These are phyloP conservation scores for Aspergillus diversus DNA, from an alignment of 495 filamentous ascomycete genomes.

Conservation along the genomic window DNA sequence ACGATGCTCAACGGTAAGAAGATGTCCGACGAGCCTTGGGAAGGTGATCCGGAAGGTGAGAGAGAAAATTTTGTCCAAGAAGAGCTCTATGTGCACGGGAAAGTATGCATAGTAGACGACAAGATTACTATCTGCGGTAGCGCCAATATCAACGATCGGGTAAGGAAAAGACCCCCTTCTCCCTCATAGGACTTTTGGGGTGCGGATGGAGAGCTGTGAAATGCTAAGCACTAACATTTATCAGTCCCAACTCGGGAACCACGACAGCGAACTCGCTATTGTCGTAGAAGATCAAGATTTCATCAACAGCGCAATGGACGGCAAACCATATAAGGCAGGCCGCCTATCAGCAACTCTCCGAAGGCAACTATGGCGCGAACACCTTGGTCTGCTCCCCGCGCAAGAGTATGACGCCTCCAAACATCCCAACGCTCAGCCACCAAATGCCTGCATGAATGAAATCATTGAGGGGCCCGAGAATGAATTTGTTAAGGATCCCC, in stretches of 20 bases:
- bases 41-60: constrained; percentile 71
- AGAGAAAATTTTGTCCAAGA: constrained; percentile 90
- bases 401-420: constrained; percentile 71
- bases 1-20: constrained; percentile 75
- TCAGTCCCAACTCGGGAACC: constrained; percentile 79
- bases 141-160: constrained; percentile 90
- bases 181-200: too few relatives aligned
- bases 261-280: constrained; percentile 91
- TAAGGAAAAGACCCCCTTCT: constrained; percentile 29
- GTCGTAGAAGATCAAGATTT: constrained; percentile 84
- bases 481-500: constrained; percentile 79
- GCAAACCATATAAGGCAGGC: constrained; percentile 71
- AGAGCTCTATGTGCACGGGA: constrained; percentile 91
- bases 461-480: constrained; percentile 65
- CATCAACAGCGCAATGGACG: constrained; percentile 79
- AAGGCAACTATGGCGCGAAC: constrained; percentile 88
- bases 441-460: constrained; percentile 73
- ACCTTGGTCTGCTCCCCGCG: constrained; percentile 79
- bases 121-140: constrained; percentile 80
- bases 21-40: constrained; percentile 71
- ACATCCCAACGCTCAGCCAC: constrained; percentile 82
- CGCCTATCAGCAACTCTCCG: constrained; percentile 80
- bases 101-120: constrained; percentile 86
- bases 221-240: constrained; percentile 16
- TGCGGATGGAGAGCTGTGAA: too few relatives aligned